These are phyloP conservation scores for Alternaria dauci DNA, from an alignment of 2,329 filamentous ascomycete genomes.

Conservation along the genomic window DNA sequence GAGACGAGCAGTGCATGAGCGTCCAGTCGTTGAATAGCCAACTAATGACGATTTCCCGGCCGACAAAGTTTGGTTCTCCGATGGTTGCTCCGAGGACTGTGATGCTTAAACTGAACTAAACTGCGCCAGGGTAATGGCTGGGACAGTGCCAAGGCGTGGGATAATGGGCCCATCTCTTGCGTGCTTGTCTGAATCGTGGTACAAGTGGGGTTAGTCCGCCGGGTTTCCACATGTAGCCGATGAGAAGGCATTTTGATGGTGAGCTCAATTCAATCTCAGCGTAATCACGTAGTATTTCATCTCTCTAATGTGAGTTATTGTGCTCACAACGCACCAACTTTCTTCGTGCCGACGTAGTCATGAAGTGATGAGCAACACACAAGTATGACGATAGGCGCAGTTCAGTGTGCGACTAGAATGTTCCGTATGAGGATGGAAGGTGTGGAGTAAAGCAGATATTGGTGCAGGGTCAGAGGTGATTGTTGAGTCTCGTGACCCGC, in stretches of 20 bases:
- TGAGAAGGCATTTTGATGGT: background rate
- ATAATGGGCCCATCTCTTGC: slow-evolving; percentile 1
- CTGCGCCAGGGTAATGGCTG: background rate
- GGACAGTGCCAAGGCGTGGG: slow-evolving; percentile 11
- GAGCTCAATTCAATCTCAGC: background rate
- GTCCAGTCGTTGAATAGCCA: background rate
- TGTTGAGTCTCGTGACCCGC: slow-evolving; percentile 36
- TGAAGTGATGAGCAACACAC: background rate
- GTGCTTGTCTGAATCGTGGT: slow-evolving; percentile 11
- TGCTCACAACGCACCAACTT: background rate
- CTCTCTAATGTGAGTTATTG: background rate
- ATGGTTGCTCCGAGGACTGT: slow-evolving; percentile 1
- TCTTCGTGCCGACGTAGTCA: background rate
- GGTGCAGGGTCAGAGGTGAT: slow-evolving; percentile 6
- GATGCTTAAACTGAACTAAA: slow-evolving; percentile 1
- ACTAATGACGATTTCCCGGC: background rate
- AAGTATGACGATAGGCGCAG: background rate
- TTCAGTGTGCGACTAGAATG: slow-evolving; percentile 9
- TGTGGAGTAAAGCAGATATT: slow-evolving; percentile 4
- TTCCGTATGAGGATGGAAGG: slow-evolving; percentile 11
- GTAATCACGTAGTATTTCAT: background rate
- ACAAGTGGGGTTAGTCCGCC: background rate
- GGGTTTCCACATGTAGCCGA: background rate
- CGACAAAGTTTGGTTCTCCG: background rate
- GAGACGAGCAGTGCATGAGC: background rate